Conservation (phyloP, 306 rosid genomes). For the Trifolium dubium region DNA sequence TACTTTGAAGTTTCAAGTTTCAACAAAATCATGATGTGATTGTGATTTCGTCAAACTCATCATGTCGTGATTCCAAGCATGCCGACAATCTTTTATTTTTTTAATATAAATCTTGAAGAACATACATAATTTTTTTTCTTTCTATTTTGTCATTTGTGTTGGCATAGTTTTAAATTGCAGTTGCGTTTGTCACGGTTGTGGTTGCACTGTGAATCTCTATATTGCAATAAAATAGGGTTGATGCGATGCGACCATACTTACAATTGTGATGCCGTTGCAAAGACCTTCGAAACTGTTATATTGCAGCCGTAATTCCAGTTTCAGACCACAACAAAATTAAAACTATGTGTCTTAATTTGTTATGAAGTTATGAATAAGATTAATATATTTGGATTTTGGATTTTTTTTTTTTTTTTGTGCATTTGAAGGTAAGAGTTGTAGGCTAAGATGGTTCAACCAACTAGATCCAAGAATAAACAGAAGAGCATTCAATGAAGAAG, state of each 20-base stretch:
- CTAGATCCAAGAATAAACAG: constrained; percentile 91
- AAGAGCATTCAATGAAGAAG: constrained; percentile 84
- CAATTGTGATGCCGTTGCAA: too few species aligned
- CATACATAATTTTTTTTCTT: neutral
- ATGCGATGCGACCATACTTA: too few species aligned
- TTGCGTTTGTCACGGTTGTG: neutral
- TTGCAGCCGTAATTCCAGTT: neutral
- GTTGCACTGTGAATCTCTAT: too few species aligned
- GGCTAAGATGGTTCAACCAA: constrained; percentile 97
- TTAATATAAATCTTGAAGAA: neutral
- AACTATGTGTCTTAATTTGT: neutral
- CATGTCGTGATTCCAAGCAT: neutral
- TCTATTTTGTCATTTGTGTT: neutral
- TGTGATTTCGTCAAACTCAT: neutral
- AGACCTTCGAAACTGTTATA: neutral
- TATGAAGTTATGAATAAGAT: too few species aligned
- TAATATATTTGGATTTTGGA: neutral
- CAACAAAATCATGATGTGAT: neutral
- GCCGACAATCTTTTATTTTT: neutral
- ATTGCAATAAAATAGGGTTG: too few species aligned
- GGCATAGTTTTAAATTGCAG: neutral
- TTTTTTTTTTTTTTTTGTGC: neutral
- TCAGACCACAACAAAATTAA: neutral
- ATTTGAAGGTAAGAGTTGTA: constrained; percentile 83
- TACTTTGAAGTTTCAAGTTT: too few species aligned